A percentile compares a stretch with the other conserved stretches of the same genome.
phyloP scores from a whole-genome alignment of 1,284 basidiomycete genomes.

The Heterobasidion irregulare region DNA sequence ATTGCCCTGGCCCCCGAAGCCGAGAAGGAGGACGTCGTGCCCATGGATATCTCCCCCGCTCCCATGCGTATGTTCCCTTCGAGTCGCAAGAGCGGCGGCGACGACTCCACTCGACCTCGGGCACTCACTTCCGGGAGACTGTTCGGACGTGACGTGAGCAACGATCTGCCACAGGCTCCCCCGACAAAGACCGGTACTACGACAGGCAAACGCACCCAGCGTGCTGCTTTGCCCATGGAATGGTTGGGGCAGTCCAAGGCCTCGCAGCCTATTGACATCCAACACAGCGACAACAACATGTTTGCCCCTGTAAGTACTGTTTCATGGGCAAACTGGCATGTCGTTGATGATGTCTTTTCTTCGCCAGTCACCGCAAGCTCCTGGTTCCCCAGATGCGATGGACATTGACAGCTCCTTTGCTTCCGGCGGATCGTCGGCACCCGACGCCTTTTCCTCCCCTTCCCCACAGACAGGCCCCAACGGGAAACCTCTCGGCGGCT shows the following conservation, averaged over 20 bases:
- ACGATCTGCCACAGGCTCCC: conserved; percentile 24
- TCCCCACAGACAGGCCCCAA: conserved; percentile 37
- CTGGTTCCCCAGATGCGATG: conserved; percentile 56
- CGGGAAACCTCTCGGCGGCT: conserved; percentile 41
- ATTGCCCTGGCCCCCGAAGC: conserved; percentile 35
- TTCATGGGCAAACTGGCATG: background rate
- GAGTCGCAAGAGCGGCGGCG: conserved; percentile 8
- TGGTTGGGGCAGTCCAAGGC: conserved; percentile 37
- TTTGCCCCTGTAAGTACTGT: conserved; percentile 18
- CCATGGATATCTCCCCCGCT: conserved; percentile 74
- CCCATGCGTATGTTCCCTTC: conserved; percentile 14
- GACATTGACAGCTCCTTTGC: conserved; percentile 56
- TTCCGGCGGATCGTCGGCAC: conserved; percentile 13
- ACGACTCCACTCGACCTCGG: conserved; percentile 34
- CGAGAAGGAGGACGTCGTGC: conserved; percentile 30
- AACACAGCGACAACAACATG: conserved; percentile 14
- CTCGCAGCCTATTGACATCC: conserved; percentile 4
- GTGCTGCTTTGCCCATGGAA: conserved; percentile 50
- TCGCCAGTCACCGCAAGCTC: background rate
- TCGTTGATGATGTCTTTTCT: background rate
- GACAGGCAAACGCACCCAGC: conserved; percentile 43
- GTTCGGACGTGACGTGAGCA: conserved; percentile 68
- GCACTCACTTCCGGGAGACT: conserved; percentile 51
- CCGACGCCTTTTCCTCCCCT: conserved; percentile 20
- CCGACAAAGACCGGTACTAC: conserved; percentile 30